Evolutionary conservation across 148 eudicot genomes (phyloP), one percentile per base, ranked within the genome.

Genomic region (Nepenthes mirabilis): DNA sequence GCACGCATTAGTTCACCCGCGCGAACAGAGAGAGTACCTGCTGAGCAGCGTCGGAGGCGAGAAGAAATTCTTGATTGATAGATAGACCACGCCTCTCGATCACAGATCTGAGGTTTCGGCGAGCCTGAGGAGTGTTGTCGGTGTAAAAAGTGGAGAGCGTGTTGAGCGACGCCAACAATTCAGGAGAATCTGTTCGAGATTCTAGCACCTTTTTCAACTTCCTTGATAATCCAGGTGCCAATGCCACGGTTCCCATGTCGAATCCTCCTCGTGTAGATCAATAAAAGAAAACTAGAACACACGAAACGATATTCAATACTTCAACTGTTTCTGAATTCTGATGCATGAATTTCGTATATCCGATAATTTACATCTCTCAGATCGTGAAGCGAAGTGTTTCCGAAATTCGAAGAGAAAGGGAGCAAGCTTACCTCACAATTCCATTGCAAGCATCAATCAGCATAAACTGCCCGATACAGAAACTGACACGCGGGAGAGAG

Each of bases 191-290:
- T 50, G 87, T 79, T 2, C 96, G 79, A 14, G 91, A 86, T 36
- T 93, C 98, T 62, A 93, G 65, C 34, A 93, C 98, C 69, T 93
- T 93, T 87, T 93, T 93, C 69, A 93, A 77, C 79, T 93, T 93
- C 80, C 98, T 56, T 0, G 96, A 83, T 37, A 93, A 65, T 52
- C 98, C 98, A 43, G 98, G 98, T 55, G 98, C 98, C 55, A 93
- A 58, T 43, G 87, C 78, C 67, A 40, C 45, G 45, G 45, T 40
- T 40, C 45, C 45, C 45, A 40, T 56, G 23, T 23, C 23, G 23
- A 23, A 23, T 23, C 23, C 23, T 23, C 23, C 23, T 23, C 23
- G 23, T 23, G 23, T 23, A 23, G 23, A 23, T 23, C 23, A 23
- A 23, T 23, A 23, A 23, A 23, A 23, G 23, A 23, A 23, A 23